Evolutionary conservation across 2,329 filamentous ascomycete genomes (phyloP), one percentile per base, ranked within the genome.

Genomic region (Cladosporium sp.): DNA sequence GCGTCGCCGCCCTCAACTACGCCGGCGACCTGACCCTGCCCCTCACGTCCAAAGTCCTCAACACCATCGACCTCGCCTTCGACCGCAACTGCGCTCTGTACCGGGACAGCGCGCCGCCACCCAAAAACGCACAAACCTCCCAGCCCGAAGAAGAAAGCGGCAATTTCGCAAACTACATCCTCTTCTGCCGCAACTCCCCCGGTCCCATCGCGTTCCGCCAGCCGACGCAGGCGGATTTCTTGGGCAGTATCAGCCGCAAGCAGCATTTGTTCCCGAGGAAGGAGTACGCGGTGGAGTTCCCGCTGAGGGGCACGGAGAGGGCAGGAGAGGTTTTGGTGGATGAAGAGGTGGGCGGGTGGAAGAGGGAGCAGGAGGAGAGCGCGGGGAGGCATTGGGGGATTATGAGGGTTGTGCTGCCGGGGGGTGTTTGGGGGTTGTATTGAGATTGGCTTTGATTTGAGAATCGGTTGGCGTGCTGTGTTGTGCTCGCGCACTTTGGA

Each of bases 1-100:
- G 93, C 37, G 85, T 88, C 12, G 85, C 96, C 61, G 92, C 91
- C 5, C 93, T 99, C 67, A 99, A 97, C 73, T 99, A 96, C 68
- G 93, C 93, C 4, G 93, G 91, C 45, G 91, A 97, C 67, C 79
- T 97, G 48, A 73, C 79, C 13, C 78, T 92, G 20, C 86, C 88
- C 3, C 82, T 89, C 0, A 86, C 92, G 11, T 81, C 80, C 50
- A 82, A 92, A 27, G 80, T 96, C 20, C 81, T 95, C 59, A 83
- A 86, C 63, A 97, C 93, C 27, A 91, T 97, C 67, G 78, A 78
- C 55, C 70, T 80, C 22, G 83, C 93, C 51, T 99, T 97, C 69
- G 86, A 89, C n/a, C 82, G 83, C 18, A 59, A 64, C 3, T 99
- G 93, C 71, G 88, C 90, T 54, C 82, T 95, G 61, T 99, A 90